Evolutionary conservation across 2,329 filamentous ascomycete genomes (phyloP), one percentile per base, ranked within the genome.

Genomic region (Nannizziopsis arthrosporioides): DNA sequence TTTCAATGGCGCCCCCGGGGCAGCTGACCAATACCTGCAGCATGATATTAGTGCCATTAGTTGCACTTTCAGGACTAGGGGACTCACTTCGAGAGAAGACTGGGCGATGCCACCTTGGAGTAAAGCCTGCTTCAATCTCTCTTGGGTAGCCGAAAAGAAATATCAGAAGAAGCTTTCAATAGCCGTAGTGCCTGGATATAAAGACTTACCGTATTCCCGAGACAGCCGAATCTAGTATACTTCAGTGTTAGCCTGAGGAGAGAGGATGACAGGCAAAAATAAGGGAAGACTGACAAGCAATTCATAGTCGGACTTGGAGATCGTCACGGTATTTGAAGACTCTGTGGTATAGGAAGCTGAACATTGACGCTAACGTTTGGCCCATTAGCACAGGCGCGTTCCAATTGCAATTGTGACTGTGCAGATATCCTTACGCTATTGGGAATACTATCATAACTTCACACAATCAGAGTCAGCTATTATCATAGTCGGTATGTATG

Each of bases 231-330:
- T 50, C 60, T 63, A 32, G 18, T 32, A 5, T 27, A 40, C n/a
- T 51, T n/a, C 45, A 40, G 12, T 11, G 38, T 47, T 41, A 36
- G 53, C 38, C 8, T 38, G 10, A 27, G 9, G 14, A 6, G 14
- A 10, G n/a, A 14, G 19, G 17, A 44, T 45, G 18, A n/a, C 51
- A 55, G 36, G 39, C 0, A 18, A 36, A 43, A 38, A 8, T 30
- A 36, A 6, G 18, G 14, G 53, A 40, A 48, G 50, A 37, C 72
- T 62, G 55, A 80, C 70, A 51, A 87, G 69, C 42, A 62, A 63
- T 43, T 81, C 73, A 63, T 86, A 78, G 58, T 87, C 80, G 43
- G 65, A 61, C 57, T 73, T 78, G 34, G 75, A 67, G 47, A 86
- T 74, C 49, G 70, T 74, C 41, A 84, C 68, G 52, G 67, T 27